Evolutionary conservation across 169 alveolate species (phyloP).

Genomic region (Cryptosporidium baileyi): DNA sequence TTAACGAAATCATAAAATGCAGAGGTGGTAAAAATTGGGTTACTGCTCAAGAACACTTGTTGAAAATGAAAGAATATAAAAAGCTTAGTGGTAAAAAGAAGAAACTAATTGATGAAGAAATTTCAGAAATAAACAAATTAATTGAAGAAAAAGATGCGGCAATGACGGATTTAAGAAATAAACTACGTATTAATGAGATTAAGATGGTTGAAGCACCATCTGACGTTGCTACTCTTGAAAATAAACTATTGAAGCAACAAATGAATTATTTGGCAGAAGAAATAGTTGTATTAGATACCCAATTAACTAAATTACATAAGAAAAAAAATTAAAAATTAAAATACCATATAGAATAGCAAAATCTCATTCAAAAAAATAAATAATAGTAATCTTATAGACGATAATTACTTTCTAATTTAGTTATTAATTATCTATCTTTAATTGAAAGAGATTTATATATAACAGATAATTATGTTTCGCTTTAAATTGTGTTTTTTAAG

Average conservation of each 20-base stretch:
- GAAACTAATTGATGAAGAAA: conserved; percentile 23
- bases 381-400: neutral
- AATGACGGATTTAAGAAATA: conserved; percentile 54
- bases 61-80: conserved; percentile 45
- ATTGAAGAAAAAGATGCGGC: conserved; percentile 47
- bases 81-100: conserved; percentile 49
- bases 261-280: conserved; percentile 64
- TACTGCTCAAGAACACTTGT: conserved; percentile 30
- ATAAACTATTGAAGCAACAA: conserved; percentile 50
- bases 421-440: neutral
- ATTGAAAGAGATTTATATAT: too few species aligned
- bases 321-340: neutral
- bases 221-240: conserved; percentile 47
- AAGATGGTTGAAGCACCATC: conserved; percentile 53
- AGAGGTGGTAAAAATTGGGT: conserved; percentile 58
- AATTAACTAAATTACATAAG: conserved; percentile 36
- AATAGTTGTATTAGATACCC: conserved; percentile 27
- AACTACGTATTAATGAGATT: conserved; percentile 11
- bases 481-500: too few species aligned
- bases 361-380: neutral
- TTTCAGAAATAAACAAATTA: neutral
- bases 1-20: conserved; percentile 47
- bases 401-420: neutral
- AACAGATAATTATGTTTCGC: too few species aligned
- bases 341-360: neutral